Evolutionary conservation across 2,329 filamentous ascomycete species (phyloP).

Genomic region (Colletotrichum australisinense): DNA sequence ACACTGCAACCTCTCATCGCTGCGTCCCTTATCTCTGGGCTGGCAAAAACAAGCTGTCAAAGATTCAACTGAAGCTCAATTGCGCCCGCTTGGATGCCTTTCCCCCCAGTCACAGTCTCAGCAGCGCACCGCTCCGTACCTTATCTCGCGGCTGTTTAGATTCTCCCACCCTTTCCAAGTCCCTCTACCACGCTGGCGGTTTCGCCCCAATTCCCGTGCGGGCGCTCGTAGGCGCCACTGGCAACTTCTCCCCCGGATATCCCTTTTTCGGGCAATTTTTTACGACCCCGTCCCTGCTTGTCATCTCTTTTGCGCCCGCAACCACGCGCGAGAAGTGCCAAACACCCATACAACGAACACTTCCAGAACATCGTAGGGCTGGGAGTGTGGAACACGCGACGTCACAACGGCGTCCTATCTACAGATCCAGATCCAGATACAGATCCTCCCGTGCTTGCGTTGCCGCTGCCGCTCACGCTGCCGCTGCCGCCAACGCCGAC

Average conservation of each 20-base stretch:
- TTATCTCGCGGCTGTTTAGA: constrained; percentile 38
- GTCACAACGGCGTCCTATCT: constrained; percentile 49
- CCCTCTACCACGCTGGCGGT: constrained; percentile 47
- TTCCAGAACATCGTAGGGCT: constrained; percentile 39
- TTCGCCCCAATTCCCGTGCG: constrained; percentile 37
- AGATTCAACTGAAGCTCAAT: constrained; percentile 36
- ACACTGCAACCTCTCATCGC: constrained; percentile 39
- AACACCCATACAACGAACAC: constrained; percentile 48
- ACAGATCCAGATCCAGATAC: constrained; percentile 18
- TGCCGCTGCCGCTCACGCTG: neutral
- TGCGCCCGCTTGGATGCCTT: constrained; percentile 38
- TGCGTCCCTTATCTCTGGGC: constrained; percentile 39
- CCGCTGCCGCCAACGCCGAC: constrained; percentile 51
- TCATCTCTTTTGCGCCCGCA: constrained; percentile 47
- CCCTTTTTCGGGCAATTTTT: constrained; percentile 39
- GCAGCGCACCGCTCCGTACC: constrained; percentile 34
- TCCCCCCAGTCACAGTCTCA: constrained; percentile 37
- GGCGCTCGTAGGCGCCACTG: constrained; percentile 42
- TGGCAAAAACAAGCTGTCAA: constrained; percentile 35
- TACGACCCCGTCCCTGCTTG: constrained; percentile 41
- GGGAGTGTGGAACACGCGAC: constrained; percentile 42
- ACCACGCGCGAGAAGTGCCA: constrained; percentile 41
- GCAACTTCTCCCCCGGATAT: constrained; percentile 37
- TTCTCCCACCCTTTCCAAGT: constrained; percentile 42
- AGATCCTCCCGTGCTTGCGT: constrained; percentile 24